phyloP scores from a whole-genome alignment of 1,284 basidiomycete genomes.

The Takashimella koratensis region DNA sequence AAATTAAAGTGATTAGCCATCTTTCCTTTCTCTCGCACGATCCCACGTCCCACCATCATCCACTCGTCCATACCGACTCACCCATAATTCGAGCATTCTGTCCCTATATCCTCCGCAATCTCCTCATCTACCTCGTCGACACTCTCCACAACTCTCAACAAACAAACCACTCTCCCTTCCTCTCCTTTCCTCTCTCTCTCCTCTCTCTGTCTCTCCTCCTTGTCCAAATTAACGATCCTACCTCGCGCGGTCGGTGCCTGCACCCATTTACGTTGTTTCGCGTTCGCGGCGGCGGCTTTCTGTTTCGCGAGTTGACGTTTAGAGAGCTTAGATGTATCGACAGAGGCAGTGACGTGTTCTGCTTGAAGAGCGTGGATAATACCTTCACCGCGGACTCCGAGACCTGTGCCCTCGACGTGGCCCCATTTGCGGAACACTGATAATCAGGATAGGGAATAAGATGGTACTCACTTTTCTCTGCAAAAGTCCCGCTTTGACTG shows the following conservation, averaged over 20 bases:
- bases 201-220: slow-evolving; percentile 66
- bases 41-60: slow-evolving; percentile 26
- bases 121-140: slow-evolving; percentile 83
- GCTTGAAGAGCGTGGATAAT: slow-evolving; percentile 82
- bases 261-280: slow-evolving; percentile 36
- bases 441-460: not conserved
- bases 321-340: slow-evolving; percentile 19
- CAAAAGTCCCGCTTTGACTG: slow-evolving; percentile 33
- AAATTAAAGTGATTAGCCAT: not conserved
- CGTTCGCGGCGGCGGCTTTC: slow-evolving; percentile 39
- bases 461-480: slow-evolving; percentile 43
- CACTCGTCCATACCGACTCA: slow-evolving; percentile 53
- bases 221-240: slow-evolving; percentile 80
- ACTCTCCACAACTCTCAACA: slow-evolving; percentile 79
- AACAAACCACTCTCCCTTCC: slow-evolving; percentile 77
- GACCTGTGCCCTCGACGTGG: slow-evolving; percentile 84
- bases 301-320: slow-evolving; percentile 40
- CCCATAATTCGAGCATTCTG: slow-evolving; percentile 54
- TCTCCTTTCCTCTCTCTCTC: slow-evolving; percentile 77
- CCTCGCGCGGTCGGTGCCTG: slow-evolving; percentile 58
- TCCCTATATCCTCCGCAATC: slow-evolving; percentile 78
- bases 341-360: slow-evolving; percentile 55
- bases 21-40: slow-evolving; percentile 19
- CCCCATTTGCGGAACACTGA: slow-evolving; percentile 69
- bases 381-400: slow-evolving; percentile 75